Base-by-base conservation (phyloP, 1,284 basidiomycete genomes). In the Leccinum variabile region DNA sequence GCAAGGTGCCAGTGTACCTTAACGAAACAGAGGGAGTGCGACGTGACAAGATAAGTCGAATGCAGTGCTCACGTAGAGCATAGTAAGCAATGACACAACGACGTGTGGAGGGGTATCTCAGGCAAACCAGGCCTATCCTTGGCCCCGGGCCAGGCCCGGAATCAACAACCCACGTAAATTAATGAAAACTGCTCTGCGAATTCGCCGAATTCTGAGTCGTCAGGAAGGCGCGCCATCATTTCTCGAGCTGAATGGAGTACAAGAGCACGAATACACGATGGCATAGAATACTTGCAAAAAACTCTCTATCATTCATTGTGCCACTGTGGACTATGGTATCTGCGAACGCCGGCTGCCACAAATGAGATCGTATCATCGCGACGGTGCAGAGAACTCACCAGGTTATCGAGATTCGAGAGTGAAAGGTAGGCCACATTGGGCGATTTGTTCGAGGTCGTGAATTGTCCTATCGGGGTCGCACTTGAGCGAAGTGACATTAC, bases 251-350 rank as follows among this genome's bases (percentile, higher is more conserved):
- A 41, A n/a, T 13, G 28, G 3, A 1, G 16, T n/a, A 13, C 65
- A 28, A 71, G 63, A 28, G 7, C 53, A n/a, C 9, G 33, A 28
- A 44, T 6, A 49, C 41, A 46, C 3, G 8, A 37, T 55, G 18
- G 9, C 18, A 25, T 3, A 9, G 35, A 39, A 32, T 30, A 64
- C 81, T 69, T 70, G 78, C 86, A 71, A 88, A 69, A 66, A 87
- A 72, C 50, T 82, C 73, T 63, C 87, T 81, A 68, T 89, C 87
- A 66, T 89, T 78, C 33, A 89, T 73, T 32, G 81, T 83, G 1
- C 76, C 76, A 50, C 77, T 66, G 66, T 85, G 76, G 61, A 70
- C 69, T 5, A 84, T 52, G 7, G 82, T 82, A 69, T 91, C 81
- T n/a, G 76, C 54, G 54, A 82, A 78, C 6, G 83, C 83, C 9